phyloP scores from a whole-genome alignment of 2,329 filamentous ascomycete species.

The Chrysoporthe deuterocubensis region DNA sequence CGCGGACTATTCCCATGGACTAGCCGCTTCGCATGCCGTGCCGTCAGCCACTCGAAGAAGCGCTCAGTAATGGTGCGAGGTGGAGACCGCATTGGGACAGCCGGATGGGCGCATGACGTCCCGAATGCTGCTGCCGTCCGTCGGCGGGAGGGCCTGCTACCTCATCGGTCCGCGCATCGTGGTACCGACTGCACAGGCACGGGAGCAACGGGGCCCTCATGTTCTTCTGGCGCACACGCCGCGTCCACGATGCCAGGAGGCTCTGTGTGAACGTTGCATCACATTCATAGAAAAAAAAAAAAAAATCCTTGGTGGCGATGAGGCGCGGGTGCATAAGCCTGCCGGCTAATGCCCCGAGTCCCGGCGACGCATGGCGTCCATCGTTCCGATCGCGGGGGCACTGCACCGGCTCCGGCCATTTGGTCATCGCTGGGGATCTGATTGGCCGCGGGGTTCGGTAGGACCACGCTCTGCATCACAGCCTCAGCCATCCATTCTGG shows the following conservation, averaged over 20 bases:
- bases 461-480: background rate
- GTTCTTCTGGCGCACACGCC: background rate
- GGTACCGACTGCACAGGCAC: background rate
- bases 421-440: background rate
- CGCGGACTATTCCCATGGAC: conserved; percentile 13
- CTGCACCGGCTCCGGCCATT: background rate
- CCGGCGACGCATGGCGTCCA: background rate
- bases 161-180: background rate
- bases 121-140: background rate
- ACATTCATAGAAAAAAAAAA: no score
- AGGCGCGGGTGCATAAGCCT: background rate
- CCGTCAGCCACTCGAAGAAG: background rate
- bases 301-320: no score
- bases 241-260: background rate
- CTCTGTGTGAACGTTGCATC: background rate
- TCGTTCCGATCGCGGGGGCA: conserved; percentile 9
- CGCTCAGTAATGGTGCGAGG: background rate
- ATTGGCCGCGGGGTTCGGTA: background rate
- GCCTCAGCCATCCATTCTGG: background rate
- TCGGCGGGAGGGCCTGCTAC: background rate
- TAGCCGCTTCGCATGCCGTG: background rate
- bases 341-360: background rate
- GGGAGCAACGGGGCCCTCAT: background rate
- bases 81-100: background rate
- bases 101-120: background rate